Base-by-base conservation (phyloP, 345 rosid species). In the Rhodamnia rubescens region DNA sequence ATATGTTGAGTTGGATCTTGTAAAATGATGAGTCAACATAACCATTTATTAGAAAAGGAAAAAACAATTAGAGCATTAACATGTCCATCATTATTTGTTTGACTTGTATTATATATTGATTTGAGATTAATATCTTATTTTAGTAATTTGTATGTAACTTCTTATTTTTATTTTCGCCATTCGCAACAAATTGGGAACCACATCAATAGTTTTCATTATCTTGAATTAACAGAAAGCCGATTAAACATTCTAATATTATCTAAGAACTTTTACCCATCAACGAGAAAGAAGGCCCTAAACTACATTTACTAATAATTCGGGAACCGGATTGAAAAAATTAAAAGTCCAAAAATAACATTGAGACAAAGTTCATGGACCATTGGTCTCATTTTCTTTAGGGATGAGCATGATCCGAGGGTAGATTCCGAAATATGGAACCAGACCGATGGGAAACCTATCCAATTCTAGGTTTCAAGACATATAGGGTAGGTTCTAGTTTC, bases 281-380 rank as follows among this genome's bases (percentile, higher is more conserved):
- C 50, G 11, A 47, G 11, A 47, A 47, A 47, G 11, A 47, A 47
- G 50, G 50, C 50, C 50, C 13, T 49, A 10, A 49, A 32, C 3
- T 1, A 1, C 3, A 69, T 69, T 69, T 69, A 1, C 5, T 32
- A 4, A 69, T 16, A 16, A 1, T 18, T 69, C 0, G 20, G 2
- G 0, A 4, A 32, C 0, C 11, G 3, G 3, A 32, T 32, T 32
- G 0, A 69, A 18, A 0, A 61, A 27, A 15, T 64, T 29, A 7
- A 32, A 64, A 64, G 7, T 3, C 3, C 4, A 61, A 8, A 0
- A 0, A 7, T 0, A 11, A 61, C 0, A 0, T 61, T 29, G 4
- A 20, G 8, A 3, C 6, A 16, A 36, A 69, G 5, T 36, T 1
- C 20, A 16, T 1, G 4, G 11, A n/a, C n/a, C n/a, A n/a, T n/a